Percentiles rank a stretch among this genome's conserved stretches.
Conservation (phyloP, 495 filamentous ascomycete species). For the Penicillium dipodomyicola region DNA sequence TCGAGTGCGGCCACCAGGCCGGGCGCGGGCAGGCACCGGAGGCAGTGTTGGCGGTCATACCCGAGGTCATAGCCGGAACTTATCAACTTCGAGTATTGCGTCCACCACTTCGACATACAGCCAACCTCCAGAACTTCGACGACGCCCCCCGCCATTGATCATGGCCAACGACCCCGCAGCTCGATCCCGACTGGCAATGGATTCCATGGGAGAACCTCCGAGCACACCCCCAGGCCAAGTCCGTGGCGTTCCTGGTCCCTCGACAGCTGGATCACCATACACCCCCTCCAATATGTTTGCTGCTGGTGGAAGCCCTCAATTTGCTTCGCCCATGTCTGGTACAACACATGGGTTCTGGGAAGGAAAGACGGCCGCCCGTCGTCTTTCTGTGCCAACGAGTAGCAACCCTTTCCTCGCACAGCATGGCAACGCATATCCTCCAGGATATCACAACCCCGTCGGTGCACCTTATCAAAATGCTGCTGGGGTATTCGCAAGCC, state of each 20-base stretch:
- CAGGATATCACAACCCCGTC: constrained; percentile 47
- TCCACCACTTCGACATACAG: constrained; percentile 73
- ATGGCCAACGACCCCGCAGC: constrained; percentile 69
- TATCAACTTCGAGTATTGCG: constrained; percentile 81
- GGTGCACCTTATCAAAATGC: constrained; percentile 54
- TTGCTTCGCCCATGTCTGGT: constrained; percentile 66
- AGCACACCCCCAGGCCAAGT: constrained; percentile 49
- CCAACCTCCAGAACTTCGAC: constrained; percentile 57
- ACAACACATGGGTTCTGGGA: constrained; percentile 69
- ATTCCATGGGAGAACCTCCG: constrained; percentile 52
- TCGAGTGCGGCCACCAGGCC: constrained; percentile 67
- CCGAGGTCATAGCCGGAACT: constrained; percentile 76
- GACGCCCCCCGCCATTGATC: constrained; percentile 76
- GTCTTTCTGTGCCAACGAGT: constrained; percentile 77
- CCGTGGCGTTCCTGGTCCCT: constrained; percentile 46
- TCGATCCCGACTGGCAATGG: constrained; percentile 59
- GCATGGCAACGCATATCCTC: constrained; percentile 54
- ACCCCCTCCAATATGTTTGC: constrained; percentile 62
- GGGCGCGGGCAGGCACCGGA: constrained; percentile 72
- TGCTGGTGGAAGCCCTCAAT: constrained; percentile 69
- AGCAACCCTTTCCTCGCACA: constrained; percentile 71
- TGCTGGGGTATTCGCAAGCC: constrained; percentile 64
- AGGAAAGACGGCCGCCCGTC: constrained; percentile 66
- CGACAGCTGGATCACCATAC: constrained; percentile 65
- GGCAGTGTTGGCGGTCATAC: constrained; percentile 63